These are phyloP conservation scores for Seiridium cupressi DNA, from an alignment of 2,329 filamentous ascomycete species.

Conservation along the genomic window DNA sequence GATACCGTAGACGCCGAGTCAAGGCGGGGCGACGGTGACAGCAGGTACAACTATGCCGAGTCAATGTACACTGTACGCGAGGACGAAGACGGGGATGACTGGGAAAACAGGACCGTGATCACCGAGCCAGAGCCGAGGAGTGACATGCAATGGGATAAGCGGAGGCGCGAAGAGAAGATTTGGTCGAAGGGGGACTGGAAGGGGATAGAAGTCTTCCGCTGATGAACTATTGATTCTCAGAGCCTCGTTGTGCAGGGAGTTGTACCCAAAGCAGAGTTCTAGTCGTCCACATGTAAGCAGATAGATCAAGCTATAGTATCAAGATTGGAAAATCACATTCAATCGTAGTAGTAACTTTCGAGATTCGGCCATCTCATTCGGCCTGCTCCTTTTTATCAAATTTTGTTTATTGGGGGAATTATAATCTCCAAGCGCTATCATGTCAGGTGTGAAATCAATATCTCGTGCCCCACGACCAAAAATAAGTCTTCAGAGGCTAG, in stretches of 20 bases:
- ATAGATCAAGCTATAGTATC: too few relatives aligned
- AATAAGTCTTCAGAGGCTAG: too few relatives aligned
- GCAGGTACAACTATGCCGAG: background rate
- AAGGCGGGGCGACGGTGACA: background rate
- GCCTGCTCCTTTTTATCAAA: too few relatives aligned
- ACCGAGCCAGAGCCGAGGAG: background rate
- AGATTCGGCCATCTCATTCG: too few relatives aligned
- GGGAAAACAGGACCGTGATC: background rate
- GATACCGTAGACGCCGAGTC: background rate
- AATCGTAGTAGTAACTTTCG: too few relatives aligned
- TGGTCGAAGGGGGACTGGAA: slow-evolving; percentile 1
- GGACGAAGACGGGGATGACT: background rate
- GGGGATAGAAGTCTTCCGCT: background rate
- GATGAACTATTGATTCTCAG: background rate
- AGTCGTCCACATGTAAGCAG: too few relatives aligned
- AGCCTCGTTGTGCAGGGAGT: background rate
- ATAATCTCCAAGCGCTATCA: too few relatives aligned
- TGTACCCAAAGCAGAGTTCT: background rate
- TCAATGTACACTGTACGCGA: background rate
- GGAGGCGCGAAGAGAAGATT: background rate
- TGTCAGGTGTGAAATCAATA: too few relatives aligned
- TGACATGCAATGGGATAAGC: background rate
- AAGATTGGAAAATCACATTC: too few relatives aligned
- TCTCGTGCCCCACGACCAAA: too few relatives aligned
- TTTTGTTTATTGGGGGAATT: too few relatives aligned